Conservation (phyloP, 2,329 filamentous ascomycete genomes). For the Cadophora gregata region DNA sequence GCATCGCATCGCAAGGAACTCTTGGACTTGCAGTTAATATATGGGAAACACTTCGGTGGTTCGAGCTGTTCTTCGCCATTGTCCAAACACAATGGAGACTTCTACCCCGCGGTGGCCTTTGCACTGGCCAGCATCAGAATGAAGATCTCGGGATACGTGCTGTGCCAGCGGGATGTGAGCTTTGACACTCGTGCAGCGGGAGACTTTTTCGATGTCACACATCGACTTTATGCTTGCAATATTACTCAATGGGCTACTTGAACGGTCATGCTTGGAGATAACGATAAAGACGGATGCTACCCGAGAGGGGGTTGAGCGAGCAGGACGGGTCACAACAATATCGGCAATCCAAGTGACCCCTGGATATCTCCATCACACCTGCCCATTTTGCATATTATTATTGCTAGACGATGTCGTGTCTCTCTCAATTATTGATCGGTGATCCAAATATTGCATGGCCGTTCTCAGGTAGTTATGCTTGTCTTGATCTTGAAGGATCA, state of each 20-base stretch:
- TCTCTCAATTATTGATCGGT: conserved; percentile 25
- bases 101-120: conserved; percentile 31
- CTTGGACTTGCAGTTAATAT: conserved; percentile 3
- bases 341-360: conserved; percentile 23
- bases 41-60: conserved; percentile 17
- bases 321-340: conserved; percentile 22
- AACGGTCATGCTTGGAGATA: conserved; percentile 29
- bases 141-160: conserved; percentile 34
- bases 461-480: conserved; percentile 21
- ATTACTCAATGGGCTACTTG: conserved; percentile 10
- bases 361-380: conserved; percentile 29
- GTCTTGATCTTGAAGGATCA: conserved; percentile 13
- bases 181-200: conserved; percentile 36
- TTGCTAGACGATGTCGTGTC: conserved; percentile 7
- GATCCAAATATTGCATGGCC: conserved; percentile 21
- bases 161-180: conserved; percentile 36
- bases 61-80: conserved; percentile 8
- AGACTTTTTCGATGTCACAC: conserved; percentile 39
- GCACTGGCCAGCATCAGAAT: conserved; percentile 28
- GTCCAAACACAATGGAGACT: conserved; percentile 11
- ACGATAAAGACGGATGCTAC: conserved; percentile 33
- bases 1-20: conserved; percentile 12
- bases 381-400: conserved; percentile 24
- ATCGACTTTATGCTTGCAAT: conserved; percentile 34
- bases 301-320: conserved; percentile 29